phyloP scores from a whole-genome alignment of 305 asterid genomes.

The Plantago coronopus region DNA sequence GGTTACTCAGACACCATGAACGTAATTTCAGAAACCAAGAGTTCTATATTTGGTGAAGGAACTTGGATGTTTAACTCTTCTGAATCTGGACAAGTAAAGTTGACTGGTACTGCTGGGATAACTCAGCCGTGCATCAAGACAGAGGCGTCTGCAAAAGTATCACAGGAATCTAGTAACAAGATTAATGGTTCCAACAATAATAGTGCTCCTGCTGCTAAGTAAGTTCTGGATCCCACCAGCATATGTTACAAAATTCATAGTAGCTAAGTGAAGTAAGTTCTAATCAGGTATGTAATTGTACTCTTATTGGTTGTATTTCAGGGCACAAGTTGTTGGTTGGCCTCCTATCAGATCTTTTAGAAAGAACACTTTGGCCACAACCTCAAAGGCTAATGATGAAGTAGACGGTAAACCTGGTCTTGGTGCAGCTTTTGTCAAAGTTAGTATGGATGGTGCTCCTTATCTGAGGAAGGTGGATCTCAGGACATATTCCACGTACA shows the following conservation, averaged over 20 bases:
- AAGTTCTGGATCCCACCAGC: slow-evolving; percentile 26
- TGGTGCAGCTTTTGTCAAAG: slow-evolving; percentile 68
- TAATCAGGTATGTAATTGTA: slow-evolving; percentile 8
- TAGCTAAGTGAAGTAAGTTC: background rate
- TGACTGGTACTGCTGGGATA: slow-evolving; percentile 36
- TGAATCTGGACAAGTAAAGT: slow-evolving; percentile 43
- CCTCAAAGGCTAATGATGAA: slow-evolving; percentile 56
- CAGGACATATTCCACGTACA: slow-evolving; percentile 52
- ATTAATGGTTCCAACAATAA: slow-evolving; percentile 40
- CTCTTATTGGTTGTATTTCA: slow-evolving; percentile 28
- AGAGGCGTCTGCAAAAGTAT: slow-evolving; percentile 37
- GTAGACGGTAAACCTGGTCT: slow-evolving; percentile 61
- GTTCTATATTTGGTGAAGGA: slow-evolving; percentile 39
- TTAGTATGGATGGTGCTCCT: slow-evolving; percentile 92
- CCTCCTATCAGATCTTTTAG: slow-evolving; percentile 85
- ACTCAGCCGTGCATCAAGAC: slow-evolving; percentile 18
- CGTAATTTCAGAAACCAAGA: slow-evolving; percentile 41
- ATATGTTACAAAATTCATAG: background rate
- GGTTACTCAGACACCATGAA: slow-evolving; percentile 68
- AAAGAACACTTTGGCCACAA: slow-evolving; percentile 59
- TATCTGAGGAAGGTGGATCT: slow-evolving; percentile 87
- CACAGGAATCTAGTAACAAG: slow-evolving; percentile 41
- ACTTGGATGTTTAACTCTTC: slow-evolving; percentile 59
- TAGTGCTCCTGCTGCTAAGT: slow-evolving; percentile 78
- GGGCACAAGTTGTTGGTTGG: slow-evolving; percentile 94